Conservation (phyloP, 345 rosid genomes). For the Syzygium jambos region DNA sequence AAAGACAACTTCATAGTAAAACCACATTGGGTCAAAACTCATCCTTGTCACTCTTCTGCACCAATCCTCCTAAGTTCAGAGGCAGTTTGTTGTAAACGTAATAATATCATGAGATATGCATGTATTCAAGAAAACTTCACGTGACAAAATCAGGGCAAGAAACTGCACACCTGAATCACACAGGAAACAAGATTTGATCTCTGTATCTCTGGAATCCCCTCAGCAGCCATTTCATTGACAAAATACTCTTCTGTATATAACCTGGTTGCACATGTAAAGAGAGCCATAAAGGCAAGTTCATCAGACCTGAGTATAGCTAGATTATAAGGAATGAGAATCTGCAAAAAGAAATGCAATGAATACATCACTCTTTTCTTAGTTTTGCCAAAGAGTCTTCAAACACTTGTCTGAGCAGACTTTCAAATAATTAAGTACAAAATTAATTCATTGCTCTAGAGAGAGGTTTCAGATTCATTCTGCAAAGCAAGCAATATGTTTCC, state of each 20-base stretch:
- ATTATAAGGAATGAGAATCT: neutral
- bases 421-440: neutral
- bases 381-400: neutral
- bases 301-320: neutral
- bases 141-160: neutral
- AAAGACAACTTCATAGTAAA: neutral
- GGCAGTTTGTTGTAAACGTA: neutral
- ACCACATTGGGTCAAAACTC: neutral
- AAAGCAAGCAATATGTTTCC: neutral
- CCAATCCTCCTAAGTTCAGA: neutral
- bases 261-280: conserved; percentile 22
- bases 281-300: neutral
- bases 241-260: conserved; percentile 83
- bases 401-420: neutral
- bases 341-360: neutral
- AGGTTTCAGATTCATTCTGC: neutral
- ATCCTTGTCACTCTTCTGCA: neutral
- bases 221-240: conserved; percentile 66
- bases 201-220: conserved; percentile 94
- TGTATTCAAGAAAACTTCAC: neutral
- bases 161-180: conserved; percentile 64
- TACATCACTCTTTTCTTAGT: neutral
- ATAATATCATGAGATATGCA: neutral
- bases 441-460: neutral
- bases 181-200: conserved; percentile 88